These are phyloP conservation scores for Hymenotorrendiella dingleyae DNA, from an alignment of 2,329 filamentous ascomycete genomes.

Conservation along the genomic window DNA sequence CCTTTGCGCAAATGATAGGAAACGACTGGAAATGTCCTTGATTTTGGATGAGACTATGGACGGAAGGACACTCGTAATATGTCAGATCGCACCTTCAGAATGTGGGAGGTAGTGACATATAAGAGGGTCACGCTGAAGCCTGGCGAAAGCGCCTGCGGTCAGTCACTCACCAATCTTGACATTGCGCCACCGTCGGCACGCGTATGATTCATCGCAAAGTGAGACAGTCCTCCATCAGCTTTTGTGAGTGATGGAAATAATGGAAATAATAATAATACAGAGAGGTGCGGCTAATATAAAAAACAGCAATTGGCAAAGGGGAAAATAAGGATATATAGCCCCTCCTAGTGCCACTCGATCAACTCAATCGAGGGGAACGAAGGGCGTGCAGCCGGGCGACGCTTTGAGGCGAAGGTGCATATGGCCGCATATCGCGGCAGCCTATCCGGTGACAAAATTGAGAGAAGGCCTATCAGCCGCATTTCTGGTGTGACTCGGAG, in stretches of 20 bases:
- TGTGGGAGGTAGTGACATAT: slow-evolving; percentile 13
- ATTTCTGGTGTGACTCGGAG: slow-evolving; percentile 10
- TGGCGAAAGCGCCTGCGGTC: slow-evolving; percentile 14
- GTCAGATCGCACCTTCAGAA: slow-evolving; percentile 3
- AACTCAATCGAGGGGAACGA: not conserved
- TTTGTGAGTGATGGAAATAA: slow-evolving; percentile 39
- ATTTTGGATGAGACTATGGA: not conserved
- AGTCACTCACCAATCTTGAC: too few species aligned
- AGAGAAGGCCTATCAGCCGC: slow-evolving; percentile 10
- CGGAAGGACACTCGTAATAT: slow-evolving; percentile 11
- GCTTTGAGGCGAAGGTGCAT: not conserved
- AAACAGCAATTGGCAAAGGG: too few species aligned
- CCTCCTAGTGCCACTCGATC: slow-evolving; percentile 5
- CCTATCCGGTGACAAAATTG: slow-evolving; percentile 19
- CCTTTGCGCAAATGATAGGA: slow-evolving; percentile 4
- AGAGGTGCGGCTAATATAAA: too few species aligned
- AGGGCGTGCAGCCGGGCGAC: slow-evolving; percentile 3
- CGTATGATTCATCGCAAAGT: slow-evolving; percentile 24
- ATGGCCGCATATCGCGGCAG: slow-evolving; percentile 5
- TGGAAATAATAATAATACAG: too few species aligned
- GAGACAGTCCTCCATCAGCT: slow-evolving; percentile 18
- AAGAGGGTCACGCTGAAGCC: slow-evolving; percentile 24
- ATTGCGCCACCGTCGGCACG: slow-evolving; percentile 22
- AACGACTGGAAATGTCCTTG: slow-evolving; percentile 1
- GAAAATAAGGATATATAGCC: slow-evolving; percentile 8